Conservation (phyloP, 2,329 filamentous ascomycete genomes). For the Teratosphaeria gauchensis region DNA sequence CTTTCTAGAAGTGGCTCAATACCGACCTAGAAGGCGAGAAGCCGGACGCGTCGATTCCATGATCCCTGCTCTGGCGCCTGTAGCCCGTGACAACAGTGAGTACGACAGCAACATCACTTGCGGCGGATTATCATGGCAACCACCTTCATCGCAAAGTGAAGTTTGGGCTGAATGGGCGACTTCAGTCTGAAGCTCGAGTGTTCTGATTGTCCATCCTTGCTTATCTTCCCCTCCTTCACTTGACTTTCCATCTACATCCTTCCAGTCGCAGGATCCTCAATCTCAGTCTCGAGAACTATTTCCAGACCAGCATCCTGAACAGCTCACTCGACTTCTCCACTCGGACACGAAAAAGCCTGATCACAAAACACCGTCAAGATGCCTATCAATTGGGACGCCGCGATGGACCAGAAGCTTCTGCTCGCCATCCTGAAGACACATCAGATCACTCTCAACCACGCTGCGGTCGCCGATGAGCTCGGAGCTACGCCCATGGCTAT, state of each 20-base stretch:
- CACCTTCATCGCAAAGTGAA: neutral
- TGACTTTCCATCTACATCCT: too few relatives aligned
- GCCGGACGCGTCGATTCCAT: neutral
- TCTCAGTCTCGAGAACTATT: too few relatives aligned
- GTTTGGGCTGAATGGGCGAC: neutral
- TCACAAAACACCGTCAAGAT: neutral
- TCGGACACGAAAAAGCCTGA: neutral
- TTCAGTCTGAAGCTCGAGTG: neutral
- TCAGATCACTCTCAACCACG: slow-evolving; percentile 5
- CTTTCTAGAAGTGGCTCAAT: too few relatives aligned
- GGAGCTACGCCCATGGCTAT: slow-evolving; percentile 2
- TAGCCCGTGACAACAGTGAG: neutral
- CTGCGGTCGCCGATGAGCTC: slow-evolving; percentile 1
- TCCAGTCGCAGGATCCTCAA: too few relatives aligned
- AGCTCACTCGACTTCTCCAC: neutral
- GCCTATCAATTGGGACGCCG: slow-evolving; percentile 1
- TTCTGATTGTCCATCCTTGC: too few relatives aligned
- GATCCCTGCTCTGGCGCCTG: neutral
- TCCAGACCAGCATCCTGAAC: neutral
- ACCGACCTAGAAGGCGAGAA: too few relatives aligned
- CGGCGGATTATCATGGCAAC: too few relatives aligned
- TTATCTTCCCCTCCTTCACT: too few relatives aligned
- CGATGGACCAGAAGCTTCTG: slow-evolving; percentile 8
- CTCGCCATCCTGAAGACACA: slow-evolving; percentile 6
- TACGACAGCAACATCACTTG: neutral